phyloP scores from a whole-genome alignment of 345 rosid species.

The Pugionium dolabratum region DNA sequence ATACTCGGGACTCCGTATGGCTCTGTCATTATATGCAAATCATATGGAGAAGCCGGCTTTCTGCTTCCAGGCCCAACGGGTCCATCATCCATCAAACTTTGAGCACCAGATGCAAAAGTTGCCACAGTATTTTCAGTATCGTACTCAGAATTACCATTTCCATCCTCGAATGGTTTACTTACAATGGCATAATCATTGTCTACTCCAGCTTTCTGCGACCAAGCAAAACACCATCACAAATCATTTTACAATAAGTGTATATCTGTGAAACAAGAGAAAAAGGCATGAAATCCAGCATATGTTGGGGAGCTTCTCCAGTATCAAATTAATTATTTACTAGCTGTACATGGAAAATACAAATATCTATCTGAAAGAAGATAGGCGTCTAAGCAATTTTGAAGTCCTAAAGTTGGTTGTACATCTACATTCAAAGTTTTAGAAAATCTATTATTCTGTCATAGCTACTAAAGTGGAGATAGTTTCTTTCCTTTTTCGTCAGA shows the following conservation, averaged over 20 bases:
- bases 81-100: slow-evolving; percentile 67
- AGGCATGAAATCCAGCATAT: slow-evolving; percentile 1
- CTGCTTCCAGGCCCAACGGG: slow-evolving; percentile 55
- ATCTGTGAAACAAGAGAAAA: slow-evolving; percentile 15
- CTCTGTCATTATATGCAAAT: slow-evolving; percentile 79
- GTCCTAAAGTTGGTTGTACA: slow-evolving; percentile 18
- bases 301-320: neutral
- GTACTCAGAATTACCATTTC: slow-evolving; percentile 62
- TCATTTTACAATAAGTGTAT: slow-evolving; percentile 16
- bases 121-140: slow-evolving; percentile 62
- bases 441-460: slow-evolving; percentile 22
- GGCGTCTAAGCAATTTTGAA: neutral
- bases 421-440: neutral
- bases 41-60: slow-evolving; percentile 65
- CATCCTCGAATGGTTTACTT: slow-evolving; percentile 72
- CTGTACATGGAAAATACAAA: slow-evolving; percentile 2
- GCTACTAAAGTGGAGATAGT: slow-evolving; percentile 13
- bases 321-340: slow-evolving; percentile 12
- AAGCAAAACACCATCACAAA: slow-evolving; percentile 23
- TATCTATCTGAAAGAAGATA: slow-evolving; percentile 5
- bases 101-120: slow-evolving; percentile 57
- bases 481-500: neutral
- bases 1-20: slow-evolving; percentile 95
- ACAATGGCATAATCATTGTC: slow-evolving; percentile 79
- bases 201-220: slow-evolving; percentile 61